These are phyloP conservation scores for Perkinsus marinus DNA, from an alignment of 169 alveolate species.

Conservation along the genomic window DNA sequence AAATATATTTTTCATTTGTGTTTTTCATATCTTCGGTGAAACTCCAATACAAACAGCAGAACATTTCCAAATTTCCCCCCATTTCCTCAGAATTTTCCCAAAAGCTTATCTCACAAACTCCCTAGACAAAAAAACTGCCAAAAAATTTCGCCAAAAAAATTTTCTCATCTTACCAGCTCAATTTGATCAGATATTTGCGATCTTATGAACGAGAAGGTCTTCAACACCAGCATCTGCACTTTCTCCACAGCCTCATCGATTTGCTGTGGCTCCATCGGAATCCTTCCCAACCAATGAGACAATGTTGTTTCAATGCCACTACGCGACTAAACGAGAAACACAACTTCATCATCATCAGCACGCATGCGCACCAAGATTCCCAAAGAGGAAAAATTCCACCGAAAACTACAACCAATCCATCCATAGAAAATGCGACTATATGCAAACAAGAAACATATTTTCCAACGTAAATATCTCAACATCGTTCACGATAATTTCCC, in stretches of 20 bases:
- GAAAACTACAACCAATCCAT: no score
- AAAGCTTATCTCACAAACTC: background rate
- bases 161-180: background rate
- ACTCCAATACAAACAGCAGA: no score
- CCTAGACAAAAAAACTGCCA: background rate
- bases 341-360: background rate
- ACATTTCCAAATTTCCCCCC: no score
- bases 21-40: no score
- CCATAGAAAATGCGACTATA: no score
- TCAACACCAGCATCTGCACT: constrained; percentile 2
- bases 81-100: no score
- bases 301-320: constrained; percentile 13
- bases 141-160: background rate
- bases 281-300: background rate
- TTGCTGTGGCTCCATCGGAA: constrained; percentile 24
- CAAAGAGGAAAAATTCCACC: no score
- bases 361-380: no score
- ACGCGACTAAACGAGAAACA: constrained; percentile 7
- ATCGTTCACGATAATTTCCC: no score
- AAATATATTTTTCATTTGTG: no score
- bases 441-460: no score
- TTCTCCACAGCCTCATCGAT: background rate
- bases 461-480: no score
- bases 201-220: constrained; percentile 21
- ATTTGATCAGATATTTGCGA: constrained; percentile 26